Evolutionary conservation across 495 filamentous ascomycete genomes (phyloP), one percentile per base, ranked within the genome.

Genomic region (Letharia lupina): DNA sequence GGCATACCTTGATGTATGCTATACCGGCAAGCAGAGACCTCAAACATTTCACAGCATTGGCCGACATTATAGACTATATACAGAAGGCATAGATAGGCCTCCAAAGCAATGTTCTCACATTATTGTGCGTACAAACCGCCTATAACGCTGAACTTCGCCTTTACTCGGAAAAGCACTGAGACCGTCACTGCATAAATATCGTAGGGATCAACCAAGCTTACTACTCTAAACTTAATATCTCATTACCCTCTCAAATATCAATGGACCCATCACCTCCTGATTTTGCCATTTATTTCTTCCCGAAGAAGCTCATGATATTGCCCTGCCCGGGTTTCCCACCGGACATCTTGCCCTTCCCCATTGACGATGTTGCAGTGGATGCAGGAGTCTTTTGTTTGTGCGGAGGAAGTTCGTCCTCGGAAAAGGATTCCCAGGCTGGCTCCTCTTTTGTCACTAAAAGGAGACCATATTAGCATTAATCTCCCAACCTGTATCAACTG

Each of bases 301-400:
- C 82, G 77, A 98, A 96, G 77, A 96, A 98, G 4, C 87, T 89
- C 90, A 91, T 96, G 72, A 97, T 96, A 75, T 84, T 96, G 13
- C 93, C 91, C 71, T 96, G 90, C 37, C 85, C 86, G 12, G 82
- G 73, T 70, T 88, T 90, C 18, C 78, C 81, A 5, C 73, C 73
- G 76, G 90, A 90, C 76, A 86, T 91, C 60, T 70, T 57, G 64
- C 72, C 59, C 74, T 75, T 59, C 68, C 62, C 62, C 28, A 39
- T 50, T 35, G 68, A 47, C 40, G 72, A 72, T 15, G 67, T 40
- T 7, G 71, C 48, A 31, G 68, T 70, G 20, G 69, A 70, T 66
- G 75, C 74, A 68, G 78, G 69, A 11, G 80, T 73, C 59, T 83
- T 88, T 47, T 83, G 80, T 74, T 87, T 89, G 69, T 77, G 76